Base-by-base conservation (phyloP, 1,284 basidiomycete species). In the Entoloma clypeatum region DNA sequence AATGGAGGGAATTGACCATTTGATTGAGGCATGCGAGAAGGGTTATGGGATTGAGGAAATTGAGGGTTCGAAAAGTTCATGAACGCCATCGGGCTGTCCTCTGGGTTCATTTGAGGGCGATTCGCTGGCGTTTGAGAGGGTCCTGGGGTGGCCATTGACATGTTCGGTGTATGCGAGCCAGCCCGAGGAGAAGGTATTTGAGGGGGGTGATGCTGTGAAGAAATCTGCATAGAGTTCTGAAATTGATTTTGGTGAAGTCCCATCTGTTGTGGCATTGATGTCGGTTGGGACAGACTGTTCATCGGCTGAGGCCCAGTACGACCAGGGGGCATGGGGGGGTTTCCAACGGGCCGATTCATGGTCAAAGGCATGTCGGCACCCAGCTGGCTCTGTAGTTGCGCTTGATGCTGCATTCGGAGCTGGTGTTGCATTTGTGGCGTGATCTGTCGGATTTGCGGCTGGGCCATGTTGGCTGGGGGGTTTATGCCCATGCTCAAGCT, bases 221-320 rank as follows among this genome's bases (percentile, higher is more conserved):
- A 62, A 4, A 69, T 59, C 43, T 62, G 55, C 7, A 56, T 62
- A 13, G 68, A 57, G 29, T 62, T 67, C 35, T 63, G 64, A 45
- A 78, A 76, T 23, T 63, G 56, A 43, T 65, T 67, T 56, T 58
- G 64, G 32, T 57, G 65, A 32, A 58, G 62, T 14, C 59, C 61
- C 22, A 50, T 50, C 7, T 58, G 60, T 49, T 67, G 74, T 43
- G 62, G 49, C 43, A 60, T 55, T 47, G 67, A 64, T 26, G 67
- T 61, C 18, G 75, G 72, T 50, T 76, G 75, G 14, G 66, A 39
- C 19, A 79, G 61, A 48, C 70, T 72, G 45, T 61, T 62, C 70
- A 82, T 79, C 41, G 76, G 58, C 47, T 68, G 72, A 14, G 73
- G 67, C 26, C 64, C 51, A 8, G 68, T 56, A 36, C 75, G 65